These are phyloP conservation scores for Kuraishia floccosa DNA, from an alignment of 805 yeast genomes.

Conservation along the genomic window DNA sequence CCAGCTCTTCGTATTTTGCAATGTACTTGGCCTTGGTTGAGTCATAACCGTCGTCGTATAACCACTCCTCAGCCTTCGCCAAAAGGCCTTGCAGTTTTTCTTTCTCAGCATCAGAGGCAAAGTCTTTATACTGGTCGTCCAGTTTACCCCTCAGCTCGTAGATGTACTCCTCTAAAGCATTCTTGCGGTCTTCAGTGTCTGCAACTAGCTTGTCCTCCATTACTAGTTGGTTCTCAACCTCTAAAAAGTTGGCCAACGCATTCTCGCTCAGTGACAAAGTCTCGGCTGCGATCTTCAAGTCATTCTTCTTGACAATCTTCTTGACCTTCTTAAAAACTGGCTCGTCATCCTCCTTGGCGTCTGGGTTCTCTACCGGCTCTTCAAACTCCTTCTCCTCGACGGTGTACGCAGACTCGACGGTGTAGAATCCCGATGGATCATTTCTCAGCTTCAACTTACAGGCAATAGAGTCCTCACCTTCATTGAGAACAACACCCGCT, in stretches of 20 bases:
- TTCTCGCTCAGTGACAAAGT: conserved; percentile 52
- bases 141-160: conserved; percentile 95
- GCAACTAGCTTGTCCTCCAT: conserved; percentile 93
- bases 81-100: conserved; percentile 61
- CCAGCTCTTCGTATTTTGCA: conserved; percentile 96
- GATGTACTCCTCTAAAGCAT: conserved; percentile 96
- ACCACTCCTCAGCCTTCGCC: conserved; percentile 92
- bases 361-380: conserved; percentile 70
- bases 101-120: conserved; percentile 90
- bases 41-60: conserved; percentile 95
- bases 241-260: conserved; percentile 51
- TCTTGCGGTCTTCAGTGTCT: conserved; percentile 98
- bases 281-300: conserved; percentile 47
- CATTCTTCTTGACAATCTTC: conserved; percentile 88
- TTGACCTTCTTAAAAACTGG: conserved; percentile 85
- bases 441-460: conserved; percentile 92
- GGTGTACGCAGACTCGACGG: conserved; percentile 89
- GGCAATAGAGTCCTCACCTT: conserved; percentile 68
- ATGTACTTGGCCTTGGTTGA: conserved; percentile 92
- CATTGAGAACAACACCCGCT: conserved; percentile 72
- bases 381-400: conserved; percentile 84
- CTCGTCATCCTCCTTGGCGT: conserved; percentile 51
- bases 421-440: conserved; percentile 93
- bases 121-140: conserved; percentile 80
- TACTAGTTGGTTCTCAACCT: conserved; percentile 75